Percentiles rank a stretch among this genome's conserved stretches.
Conservation (phyloP, 306 rosid species). For the Acacia melanoxylon region DNA sequence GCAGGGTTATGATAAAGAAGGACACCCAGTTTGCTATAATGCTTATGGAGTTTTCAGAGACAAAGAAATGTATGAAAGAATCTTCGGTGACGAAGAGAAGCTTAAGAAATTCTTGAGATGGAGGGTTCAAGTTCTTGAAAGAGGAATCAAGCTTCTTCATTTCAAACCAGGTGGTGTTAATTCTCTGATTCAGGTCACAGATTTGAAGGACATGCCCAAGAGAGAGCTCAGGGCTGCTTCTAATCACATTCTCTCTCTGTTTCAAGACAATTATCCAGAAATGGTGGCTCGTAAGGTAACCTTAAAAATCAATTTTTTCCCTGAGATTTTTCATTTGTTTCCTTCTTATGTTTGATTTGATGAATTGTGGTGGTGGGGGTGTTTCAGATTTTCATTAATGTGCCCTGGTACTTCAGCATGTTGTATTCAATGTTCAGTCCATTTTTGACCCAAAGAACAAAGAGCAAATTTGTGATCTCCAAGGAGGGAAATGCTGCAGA, state of each 20-base stretch:
- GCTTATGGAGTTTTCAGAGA: constrained; percentile 80
- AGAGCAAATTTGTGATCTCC: constrained; percentile 88
- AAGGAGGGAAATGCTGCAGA: constrained; percentile 91
- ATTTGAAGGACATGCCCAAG: constrained; percentile 92
- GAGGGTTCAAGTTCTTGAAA: constrained; percentile 86
- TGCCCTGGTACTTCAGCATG: constrained; percentile 89
- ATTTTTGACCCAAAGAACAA: constrained; percentile 82
- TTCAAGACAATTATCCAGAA: constrained; percentile 91
- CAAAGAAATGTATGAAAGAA: constrained; percentile 62
- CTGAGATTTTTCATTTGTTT: background rate
- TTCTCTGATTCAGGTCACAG: constrained; percentile 81
- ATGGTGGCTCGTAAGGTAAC: constrained; percentile 85
- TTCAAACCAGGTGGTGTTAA: constrained; percentile 82
- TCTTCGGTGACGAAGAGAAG: constrained; percentile 83
- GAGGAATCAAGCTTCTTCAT: constrained; percentile 65
- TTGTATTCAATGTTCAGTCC: constrained; percentile 86
- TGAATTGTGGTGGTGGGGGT: background rate
- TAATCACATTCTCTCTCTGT: constrained; percentile 77
- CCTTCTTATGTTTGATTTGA: background rate
- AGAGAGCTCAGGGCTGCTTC: constrained; percentile 84
- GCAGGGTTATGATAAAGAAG: constrained; percentile 67
- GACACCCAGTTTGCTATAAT: constrained; percentile 88
- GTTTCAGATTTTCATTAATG: constrained; percentile 81
- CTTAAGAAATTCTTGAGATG: constrained; percentile 71
- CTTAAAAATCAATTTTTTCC: background rate